Percentiles rank a stretch among this genome's conserved stretches.
Conservation (phyloP, 2,329 filamentous ascomycete genomes). For the Chaetothyriales sp. region DNA sequence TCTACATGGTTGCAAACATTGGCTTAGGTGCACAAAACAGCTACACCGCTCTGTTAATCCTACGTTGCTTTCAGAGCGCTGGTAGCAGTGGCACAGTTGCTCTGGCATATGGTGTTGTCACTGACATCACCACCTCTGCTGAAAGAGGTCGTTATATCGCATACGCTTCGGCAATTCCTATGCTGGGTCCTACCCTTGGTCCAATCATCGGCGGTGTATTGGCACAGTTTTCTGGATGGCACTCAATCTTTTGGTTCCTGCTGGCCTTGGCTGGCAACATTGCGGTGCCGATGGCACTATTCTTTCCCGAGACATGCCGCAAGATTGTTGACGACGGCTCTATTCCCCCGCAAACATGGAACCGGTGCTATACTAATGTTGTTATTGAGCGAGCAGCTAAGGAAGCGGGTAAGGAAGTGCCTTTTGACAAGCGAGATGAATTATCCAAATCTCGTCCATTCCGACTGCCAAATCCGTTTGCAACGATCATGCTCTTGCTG, state of each 20-base stretch:
- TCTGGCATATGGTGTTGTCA: conserved; percentile 26
- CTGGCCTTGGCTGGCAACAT: conserved; percentile 29
- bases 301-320: conserved; percentile 26
- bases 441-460: conserved; percentile 12
- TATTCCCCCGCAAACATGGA: conserved; percentile 22
- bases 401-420: neutral
- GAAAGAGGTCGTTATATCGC: conserved; percentile 32
- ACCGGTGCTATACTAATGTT: conserved; percentile 19
- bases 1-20: conserved; percentile 30
- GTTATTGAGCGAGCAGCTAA: conserved; percentile 3
- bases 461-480: conserved; percentile 24
- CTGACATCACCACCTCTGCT: conserved; percentile 26
- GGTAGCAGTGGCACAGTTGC: conserved; percentile 29
- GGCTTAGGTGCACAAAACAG: conserved; percentile 26
- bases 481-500: conserved; percentile 22
- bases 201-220: conserved; percentile 38
- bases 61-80: conserved; percentile 31
- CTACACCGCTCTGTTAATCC: conserved; percentile 24
- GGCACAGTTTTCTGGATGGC: conserved; percentile 35
- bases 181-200: conserved; percentile 33
- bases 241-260: conserved; percentile 40
- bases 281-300: conserved; percentile 14
- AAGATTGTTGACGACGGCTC: conserved; percentile 26
- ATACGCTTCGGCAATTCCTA: conserved; percentile 17
- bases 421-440: conserved; percentile 1